A percentile compares a stretch with the other conserved stretches of the same genome.
Evolutionary conservation across 2,329 filamentous ascomycete species (phyloP).

Genomic region (Fusarium austroafricanum): DNA sequence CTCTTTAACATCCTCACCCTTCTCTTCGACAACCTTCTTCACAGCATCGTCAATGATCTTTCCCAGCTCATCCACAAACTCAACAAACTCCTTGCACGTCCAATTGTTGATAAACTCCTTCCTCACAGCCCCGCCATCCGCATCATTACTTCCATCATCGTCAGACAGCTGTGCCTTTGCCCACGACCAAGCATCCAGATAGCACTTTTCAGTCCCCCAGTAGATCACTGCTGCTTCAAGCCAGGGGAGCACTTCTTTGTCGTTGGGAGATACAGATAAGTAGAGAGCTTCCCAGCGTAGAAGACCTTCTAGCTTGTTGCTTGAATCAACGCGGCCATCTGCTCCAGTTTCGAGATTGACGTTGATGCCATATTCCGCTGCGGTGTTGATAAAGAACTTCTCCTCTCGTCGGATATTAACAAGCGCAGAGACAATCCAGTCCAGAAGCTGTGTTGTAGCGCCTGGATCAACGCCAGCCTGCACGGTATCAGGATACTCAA

Average conservation of each 20-base stretch:
- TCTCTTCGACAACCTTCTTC: constrained; percentile 51
- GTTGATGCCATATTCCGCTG: constrained; percentile 67
- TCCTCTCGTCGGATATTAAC: constrained; percentile 76
- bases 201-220: constrained; percentile 79
- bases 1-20: constrained; percentile 47
- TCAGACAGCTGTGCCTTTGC: constrained; percentile 54
- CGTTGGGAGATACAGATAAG: constrained; percentile 62
- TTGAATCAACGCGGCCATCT: constrained; percentile 42
- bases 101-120: constrained; percentile 76
- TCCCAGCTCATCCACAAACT: constrained; percentile 68
- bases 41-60: constrained; percentile 67
- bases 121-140: constrained; percentile 73
- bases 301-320: constrained; percentile 55
- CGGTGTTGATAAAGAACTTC: constrained; percentile 74
- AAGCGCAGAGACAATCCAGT: constrained; percentile 72
- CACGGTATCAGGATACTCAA: constrained; percentile 62
- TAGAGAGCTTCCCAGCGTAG: constrained; percentile 60
- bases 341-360: constrained; percentile 53
- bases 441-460: constrained; percentile 67
- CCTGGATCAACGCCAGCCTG: constrained; percentile 22
- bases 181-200: constrained; percentile 69
- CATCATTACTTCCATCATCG: constrained; percentile 55
- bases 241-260: constrained; percentile 57
- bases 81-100: constrained; percentile 70
- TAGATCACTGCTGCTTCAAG: constrained; percentile 79